Conservation (phyloP, 768 basidiomycete genomes). For the Hericium rajendrae region DNA sequence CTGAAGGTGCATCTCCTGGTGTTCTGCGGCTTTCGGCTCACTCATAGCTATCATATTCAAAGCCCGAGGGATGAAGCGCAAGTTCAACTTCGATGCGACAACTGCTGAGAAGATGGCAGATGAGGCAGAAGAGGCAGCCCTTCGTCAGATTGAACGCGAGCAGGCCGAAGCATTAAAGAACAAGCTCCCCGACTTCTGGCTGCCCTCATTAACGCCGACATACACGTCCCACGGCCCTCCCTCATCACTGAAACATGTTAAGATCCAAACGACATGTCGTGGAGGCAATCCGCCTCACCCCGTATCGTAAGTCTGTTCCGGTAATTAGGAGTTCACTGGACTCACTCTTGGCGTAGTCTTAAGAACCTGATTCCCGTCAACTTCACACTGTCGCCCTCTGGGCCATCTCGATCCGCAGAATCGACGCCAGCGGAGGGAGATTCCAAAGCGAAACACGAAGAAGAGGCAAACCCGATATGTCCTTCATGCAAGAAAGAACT, state of each 20-base stretch:
- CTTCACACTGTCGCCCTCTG: conserved; percentile 48
- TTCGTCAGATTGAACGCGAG: conserved; percentile 74
- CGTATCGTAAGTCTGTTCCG: conserved; percentile 48
- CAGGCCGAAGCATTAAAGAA: conserved; percentile 76
- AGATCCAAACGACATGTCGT: conserved; percentile 82
- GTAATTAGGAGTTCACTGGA: background rate
- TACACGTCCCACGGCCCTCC: conserved; percentile 54
- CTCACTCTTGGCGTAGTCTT: conserved; percentile 36
- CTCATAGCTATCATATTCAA: background rate
- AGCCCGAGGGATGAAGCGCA: conserved; percentile 67
- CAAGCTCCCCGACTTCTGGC: conserved; percentile 96
- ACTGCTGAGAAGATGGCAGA: conserved; percentile 60
- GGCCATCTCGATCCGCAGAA: conserved; percentile 22
- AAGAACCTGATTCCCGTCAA: conserved; percentile 78
- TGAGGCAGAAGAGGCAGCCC: conserved; percentile 84
- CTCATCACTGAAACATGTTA: conserved; percentile 65
- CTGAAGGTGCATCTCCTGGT: conserved; percentile 27
- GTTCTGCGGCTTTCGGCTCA: background rate
- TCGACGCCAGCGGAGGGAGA: conserved; percentile 27
- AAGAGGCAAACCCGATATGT: conserved; percentile 58
- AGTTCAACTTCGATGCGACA: conserved; percentile 73
- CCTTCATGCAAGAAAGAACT: conserved; percentile 82
- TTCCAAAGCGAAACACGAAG: conserved; percentile 38
- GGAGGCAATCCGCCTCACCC: conserved; percentile 73
- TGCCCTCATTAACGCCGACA: conserved; percentile 86